Base-by-base conservation (phyloP, 1,284 basidiomycete species). In the Trichosporon coremiiforme region DNA sequence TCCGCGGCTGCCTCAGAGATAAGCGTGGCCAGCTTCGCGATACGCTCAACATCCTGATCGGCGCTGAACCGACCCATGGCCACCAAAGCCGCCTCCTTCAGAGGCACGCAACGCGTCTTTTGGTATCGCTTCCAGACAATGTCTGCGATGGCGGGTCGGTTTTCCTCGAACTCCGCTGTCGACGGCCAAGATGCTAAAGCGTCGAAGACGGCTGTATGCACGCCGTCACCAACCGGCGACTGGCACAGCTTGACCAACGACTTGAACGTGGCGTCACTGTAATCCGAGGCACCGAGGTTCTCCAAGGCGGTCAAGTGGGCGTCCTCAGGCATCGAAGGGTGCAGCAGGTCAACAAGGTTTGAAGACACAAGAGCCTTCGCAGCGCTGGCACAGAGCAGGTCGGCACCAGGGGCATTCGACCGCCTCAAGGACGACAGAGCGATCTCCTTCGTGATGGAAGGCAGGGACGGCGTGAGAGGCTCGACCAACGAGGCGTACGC, bases 31-130 rank as follows among this genome's bases (percentile, higher is more conserved):
- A 71, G 68, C n/a, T 25, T 33, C 5, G 20, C 53, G 20, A 64
- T 6, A 38, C 66, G 65, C 9, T 45, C 64, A 3, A 9, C 8
- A 7, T 17, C 57, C 7, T 35, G 31, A 17, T 15, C 29, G 8
- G 31, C 17, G 15, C 15, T 33, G 10, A 74, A 71, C 69, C 76
- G 77, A 4, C 75, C 77, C 7, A 78, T 66, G 13, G 74, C 74
- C 2, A 70, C 71, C 55, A 83, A 70, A 4, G 75, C 77, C 12
- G 80, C 81, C 67, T 83, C 80, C 47, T 70, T 72, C 5, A 83
- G 70, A 0, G 80, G 80, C 13, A 80, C 74, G 68, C 75, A 78
- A 20, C 63, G 73, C 0, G 72, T 69, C 10, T 20, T 57, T 25
- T 62, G 22, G 13, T 68, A 57, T 0, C 60, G 33, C 12, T 20